Evolutionary conservation across 2,329 filamentous ascomycete species (phyloP).

Genomic region (Trichoderma oligosporum): DNA sequence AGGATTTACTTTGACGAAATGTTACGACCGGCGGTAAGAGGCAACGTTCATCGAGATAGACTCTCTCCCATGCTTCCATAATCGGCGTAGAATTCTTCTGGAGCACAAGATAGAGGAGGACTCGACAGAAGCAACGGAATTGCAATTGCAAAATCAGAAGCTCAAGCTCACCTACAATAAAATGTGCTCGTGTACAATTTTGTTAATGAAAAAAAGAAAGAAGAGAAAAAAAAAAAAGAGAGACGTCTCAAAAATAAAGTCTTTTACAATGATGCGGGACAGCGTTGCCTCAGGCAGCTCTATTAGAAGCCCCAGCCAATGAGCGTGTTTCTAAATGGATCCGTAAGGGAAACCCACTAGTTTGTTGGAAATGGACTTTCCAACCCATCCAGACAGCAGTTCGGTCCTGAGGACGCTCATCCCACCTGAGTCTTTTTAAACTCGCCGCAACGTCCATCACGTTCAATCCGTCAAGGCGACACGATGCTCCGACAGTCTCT

Average conservation of each 20-base stretch:
- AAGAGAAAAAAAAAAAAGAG: conserved; percentile 19
- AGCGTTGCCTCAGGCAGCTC: conserved; percentile 39
- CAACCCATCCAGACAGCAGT: conserved; percentile 36
- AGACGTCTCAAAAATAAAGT: not conserved
- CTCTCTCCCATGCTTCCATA: conserved; percentile 68
- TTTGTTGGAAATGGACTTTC: conserved; percentile 18
- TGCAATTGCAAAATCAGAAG: conserved; percentile 36
- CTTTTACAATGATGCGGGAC: not conserved
- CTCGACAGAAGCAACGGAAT: conserved; percentile 51
- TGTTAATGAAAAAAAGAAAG: conserved; percentile 44
- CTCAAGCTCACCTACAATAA: conserved; percentile 70
- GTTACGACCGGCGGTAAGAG: conserved; percentile 74
- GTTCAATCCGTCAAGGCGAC: conserved; percentile 53
- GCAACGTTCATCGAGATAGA: conserved; percentile 57
- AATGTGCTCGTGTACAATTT: conserved; percentile 65
- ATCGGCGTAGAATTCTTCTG: conserved; percentile 58
- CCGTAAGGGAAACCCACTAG: conserved; percentile 24
- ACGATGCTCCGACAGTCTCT: conserved; percentile 67
- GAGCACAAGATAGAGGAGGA: conserved; percentile 71
- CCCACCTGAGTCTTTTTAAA: conserved; percentile 35
- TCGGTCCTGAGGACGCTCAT: conserved; percentile 38
- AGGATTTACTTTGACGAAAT: conserved; percentile 35
- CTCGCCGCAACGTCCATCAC: conserved; percentile 37
- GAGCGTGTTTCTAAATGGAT: conserved; percentile 44
- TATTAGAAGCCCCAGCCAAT: conserved; percentile 35